Percentiles rank a stretch among this genome's conserved stretches.
Conservation (phyloP, 345 rosid genomes). For the Ceriops zippeliana region DNA sequence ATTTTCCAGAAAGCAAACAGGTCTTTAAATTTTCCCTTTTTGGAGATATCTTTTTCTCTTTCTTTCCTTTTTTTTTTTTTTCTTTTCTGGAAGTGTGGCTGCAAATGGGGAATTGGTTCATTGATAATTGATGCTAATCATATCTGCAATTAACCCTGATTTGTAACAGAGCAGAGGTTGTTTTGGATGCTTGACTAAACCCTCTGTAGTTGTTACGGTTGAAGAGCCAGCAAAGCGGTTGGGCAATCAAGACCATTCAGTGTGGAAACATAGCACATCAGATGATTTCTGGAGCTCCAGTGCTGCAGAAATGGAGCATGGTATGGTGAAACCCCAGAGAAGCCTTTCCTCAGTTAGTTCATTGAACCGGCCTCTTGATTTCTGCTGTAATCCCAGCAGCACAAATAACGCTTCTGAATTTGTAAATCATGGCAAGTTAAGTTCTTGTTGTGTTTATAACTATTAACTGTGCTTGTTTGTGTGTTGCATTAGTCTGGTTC, state of each 20-base stretch:
- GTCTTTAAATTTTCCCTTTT: not conserved
- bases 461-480: conserved; percentile 2
- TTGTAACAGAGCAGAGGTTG: conserved; percentile 96
- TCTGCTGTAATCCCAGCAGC: conserved; percentile 32
- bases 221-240: conserved; percentile 55
- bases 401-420: conserved; percentile 59
- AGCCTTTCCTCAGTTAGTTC: conserved; percentile 57
- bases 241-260: conserved; percentile 43
- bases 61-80: not conserved
- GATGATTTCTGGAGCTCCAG: conserved; percentile 68
- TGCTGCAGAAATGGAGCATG: conserved; percentile 57
- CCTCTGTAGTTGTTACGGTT: conserved; percentile 36
- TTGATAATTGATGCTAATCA: conserved; percentile 35
- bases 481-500: not conserved
- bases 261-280: conserved; percentile 38
- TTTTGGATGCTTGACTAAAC: conserved; percentile 68
- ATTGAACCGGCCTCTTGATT: conserved; percentile 46
- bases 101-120: not conserved
- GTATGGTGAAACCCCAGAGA: conserved; percentile 49
- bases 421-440: conserved; percentile 63
- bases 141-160: conserved; percentile 36
- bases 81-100: not conserved
- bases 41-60: not conserved
- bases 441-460: not conserved
- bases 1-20: no score